phyloP scores from a whole-genome alignment of 2,329 filamentous ascomycete genomes.

The Zasmidium citrigriseum region DNA sequence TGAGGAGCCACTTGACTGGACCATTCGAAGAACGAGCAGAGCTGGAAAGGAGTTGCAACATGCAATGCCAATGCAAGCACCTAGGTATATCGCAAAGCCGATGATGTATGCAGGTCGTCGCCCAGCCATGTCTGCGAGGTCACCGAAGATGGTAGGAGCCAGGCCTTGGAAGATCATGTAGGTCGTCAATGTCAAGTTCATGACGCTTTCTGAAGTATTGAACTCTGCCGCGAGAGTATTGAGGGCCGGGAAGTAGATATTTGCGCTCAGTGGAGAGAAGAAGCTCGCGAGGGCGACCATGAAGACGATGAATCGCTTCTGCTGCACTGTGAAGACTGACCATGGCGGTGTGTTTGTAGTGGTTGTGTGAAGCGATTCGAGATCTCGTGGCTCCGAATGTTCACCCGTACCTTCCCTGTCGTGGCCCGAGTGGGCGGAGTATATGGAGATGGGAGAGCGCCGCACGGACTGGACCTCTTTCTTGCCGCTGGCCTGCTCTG shows the following conservation, averaged over 20 bases:
- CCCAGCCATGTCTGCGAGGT: constrained; percentile 26
- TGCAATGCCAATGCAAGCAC: constrained; percentile 26
- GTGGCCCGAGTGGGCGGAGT: neutral
- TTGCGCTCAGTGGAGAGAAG: constrained; percentile 55
- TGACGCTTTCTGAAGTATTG: constrained; percentile 39
- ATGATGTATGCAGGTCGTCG: constrained; percentile 28
- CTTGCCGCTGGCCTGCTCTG: neutral
- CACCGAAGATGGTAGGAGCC: constrained; percentile 26
- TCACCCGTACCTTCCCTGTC: neutral
- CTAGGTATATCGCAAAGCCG: constrained; percentile 25
- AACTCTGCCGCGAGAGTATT: constrained; percentile 52
- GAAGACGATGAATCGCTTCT: constrained; percentile 51
- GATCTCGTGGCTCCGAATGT: constrained; percentile 8
- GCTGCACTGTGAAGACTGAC: constrained; percentile 38
- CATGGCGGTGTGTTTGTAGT: constrained; percentile 20
- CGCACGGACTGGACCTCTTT: neutral
- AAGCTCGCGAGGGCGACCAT: constrained; percentile 53
- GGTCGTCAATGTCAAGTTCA: constrained; percentile 58
- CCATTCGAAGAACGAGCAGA: constrained; percentile 25
- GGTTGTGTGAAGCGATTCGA: constrained; percentile 20
- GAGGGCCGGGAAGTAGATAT: constrained; percentile 58
- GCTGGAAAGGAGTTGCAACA: constrained; percentile 20
- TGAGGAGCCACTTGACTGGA: constrained; percentile 41
- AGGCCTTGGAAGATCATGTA: constrained; percentile 61
- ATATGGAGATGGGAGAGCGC: neutral